Evolutionary conservation across 2,329 filamentous ascomycete species (phyloP).

Genomic region (Lizonia empirigonia): DNA sequence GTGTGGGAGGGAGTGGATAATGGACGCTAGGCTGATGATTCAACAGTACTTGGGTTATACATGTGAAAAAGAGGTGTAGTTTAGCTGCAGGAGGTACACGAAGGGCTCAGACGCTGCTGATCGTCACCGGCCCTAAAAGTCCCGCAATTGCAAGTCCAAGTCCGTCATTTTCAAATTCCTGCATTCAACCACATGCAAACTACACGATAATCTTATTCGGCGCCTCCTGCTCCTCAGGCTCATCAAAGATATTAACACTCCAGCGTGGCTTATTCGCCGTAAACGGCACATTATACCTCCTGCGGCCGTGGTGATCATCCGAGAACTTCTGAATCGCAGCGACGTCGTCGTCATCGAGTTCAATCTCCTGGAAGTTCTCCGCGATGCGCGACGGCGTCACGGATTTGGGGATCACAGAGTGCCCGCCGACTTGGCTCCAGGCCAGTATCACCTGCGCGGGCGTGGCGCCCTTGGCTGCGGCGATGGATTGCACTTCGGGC

Average conservation of each 20-base stretch:
- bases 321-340: constrained; percentile 54
- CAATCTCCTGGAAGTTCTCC: constrained; percentile 40
- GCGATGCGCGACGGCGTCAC: constrained; percentile 35
- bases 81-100: too few relatives aligned
- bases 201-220: constrained; percentile 27
- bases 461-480: constrained; percentile 66
- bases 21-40: too few relatives aligned
- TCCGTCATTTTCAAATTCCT: not conserved
- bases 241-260: constrained; percentile 37
- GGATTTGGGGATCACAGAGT: constrained; percentile 40
- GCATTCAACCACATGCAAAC: not conserved
- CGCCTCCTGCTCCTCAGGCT: constrained; percentile 40
- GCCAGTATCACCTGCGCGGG: constrained; percentile 81
- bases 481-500: constrained; percentile 70
- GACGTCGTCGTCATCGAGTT: constrained; percentile 31
- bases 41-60: too few relatives aligned
- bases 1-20: too few relatives aligned
- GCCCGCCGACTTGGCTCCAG: constrained; percentile 76
- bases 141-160: not conserved
- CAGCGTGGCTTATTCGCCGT: constrained; percentile 52
- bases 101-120: too few relatives aligned
- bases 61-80: too few relatives aligned
- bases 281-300: constrained; percentile 40
- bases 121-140: too few relatives aligned
- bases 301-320: constrained; percentile 48